Evolutionary conservation across 257 asterid genomes (phyloP).

Genomic region (Solanum corneliomulleri): DNA sequence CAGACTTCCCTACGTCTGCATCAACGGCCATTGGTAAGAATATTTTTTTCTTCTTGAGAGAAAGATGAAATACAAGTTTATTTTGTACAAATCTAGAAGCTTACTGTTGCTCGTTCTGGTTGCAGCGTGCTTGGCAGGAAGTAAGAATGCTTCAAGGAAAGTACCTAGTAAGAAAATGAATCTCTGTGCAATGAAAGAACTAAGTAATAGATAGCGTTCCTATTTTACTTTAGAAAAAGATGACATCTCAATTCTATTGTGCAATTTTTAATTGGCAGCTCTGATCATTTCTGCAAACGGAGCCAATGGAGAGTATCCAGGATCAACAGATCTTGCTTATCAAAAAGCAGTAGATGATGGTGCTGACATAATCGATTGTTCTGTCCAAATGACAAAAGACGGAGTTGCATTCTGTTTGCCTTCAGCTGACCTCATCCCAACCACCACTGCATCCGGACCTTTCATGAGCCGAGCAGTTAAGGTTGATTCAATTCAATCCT

Average conservation of each 20-base stretch:
- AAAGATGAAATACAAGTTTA: background rate
- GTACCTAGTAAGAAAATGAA: constrained; percentile 31
- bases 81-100: background rate
- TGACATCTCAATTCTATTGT: background rate
- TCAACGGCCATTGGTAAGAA: constrained; percentile 67
- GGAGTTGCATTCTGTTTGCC: constrained; percentile 77
- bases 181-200: background rate
- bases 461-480: constrained; percentile 24
- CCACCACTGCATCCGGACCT: constrained; percentile 63
- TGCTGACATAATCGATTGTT: constrained; percentile 78
- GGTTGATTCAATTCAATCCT: constrained; percentile 40
- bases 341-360: constrained; percentile 70
- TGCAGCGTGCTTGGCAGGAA: constrained; percentile 59
- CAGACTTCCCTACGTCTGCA: constrained; percentile 81
- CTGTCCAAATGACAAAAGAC: constrained; percentile 82
- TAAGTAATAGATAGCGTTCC: background rate
- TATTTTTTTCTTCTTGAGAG: background rate
- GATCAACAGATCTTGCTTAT: constrained; percentile 75
- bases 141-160: constrained; percentile 41
- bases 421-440: constrained; percentile 53
- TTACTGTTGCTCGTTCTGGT: background rate
- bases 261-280: background rate
- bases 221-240: background rate
- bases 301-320: constrained; percentile 81
- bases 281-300: constrained; percentile 51